These are phyloP conservation scores for Osmanthus fragrans DNA, from an alignment of 257 asterid species.

Conservation along the genomic window DNA sequence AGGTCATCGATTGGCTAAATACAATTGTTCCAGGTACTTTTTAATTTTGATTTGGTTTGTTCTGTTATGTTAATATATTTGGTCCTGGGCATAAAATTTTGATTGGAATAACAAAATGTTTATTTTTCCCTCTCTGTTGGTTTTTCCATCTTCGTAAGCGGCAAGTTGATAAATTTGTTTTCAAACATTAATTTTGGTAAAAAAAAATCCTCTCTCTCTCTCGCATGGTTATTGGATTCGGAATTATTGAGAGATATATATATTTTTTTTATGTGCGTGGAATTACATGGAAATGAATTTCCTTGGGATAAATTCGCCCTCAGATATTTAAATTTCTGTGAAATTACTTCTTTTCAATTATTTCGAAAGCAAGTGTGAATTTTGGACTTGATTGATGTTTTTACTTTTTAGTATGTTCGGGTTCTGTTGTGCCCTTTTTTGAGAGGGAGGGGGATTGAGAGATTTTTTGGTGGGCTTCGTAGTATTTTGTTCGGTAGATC, in stretches of 20 bases:
- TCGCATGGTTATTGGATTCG: neutral
- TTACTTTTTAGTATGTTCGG: neutral
- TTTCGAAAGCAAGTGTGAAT: neutral
- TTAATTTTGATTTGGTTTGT: neutral
- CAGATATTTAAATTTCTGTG: neutral
- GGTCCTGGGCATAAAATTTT: neutral
- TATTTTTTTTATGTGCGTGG: neutral
- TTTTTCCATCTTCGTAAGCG: neutral
- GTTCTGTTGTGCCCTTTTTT: neutral
- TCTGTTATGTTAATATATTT: neutral
- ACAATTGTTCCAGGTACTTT: constrained; percentile 58
- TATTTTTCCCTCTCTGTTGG: neutral
- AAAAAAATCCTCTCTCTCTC: neutral
- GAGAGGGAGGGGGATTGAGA: neutral
- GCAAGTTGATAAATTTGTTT: neutral
- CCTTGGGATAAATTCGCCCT: neutral
- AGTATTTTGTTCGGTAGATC: neutral
- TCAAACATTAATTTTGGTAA: neutral
- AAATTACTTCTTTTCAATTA: neutral
- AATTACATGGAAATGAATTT: neutral
- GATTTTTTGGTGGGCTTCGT: neutral
- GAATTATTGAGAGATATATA: neutral
- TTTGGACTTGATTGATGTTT: neutral
- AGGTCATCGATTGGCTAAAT: constrained; percentile 72
- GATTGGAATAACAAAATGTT: neutral